A percentile compares a stretch with the other conserved stretches of the same genome.
phyloP scores from a whole-genome alignment of 192 early-diverging fungal genomes.

The Coemansia sp. region DNA sequence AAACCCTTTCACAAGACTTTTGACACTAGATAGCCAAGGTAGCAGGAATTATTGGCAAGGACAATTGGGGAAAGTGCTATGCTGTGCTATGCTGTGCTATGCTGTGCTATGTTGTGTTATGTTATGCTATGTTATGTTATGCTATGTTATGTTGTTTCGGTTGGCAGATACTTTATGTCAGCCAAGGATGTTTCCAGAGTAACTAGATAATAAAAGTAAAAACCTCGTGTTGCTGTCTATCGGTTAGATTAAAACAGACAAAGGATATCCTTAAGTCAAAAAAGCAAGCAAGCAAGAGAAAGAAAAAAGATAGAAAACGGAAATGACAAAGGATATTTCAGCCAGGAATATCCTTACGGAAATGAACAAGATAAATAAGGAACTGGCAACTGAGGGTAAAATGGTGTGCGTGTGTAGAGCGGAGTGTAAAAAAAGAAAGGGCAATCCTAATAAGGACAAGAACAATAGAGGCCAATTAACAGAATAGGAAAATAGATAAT shows the following conservation, averaged over 20 bases:
- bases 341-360: conserved; percentile 8
- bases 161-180: not conserved
- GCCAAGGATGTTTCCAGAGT: no score
- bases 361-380: conserved; percentile 5
- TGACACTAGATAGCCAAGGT: not conserved
- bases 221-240: not conserved
- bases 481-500: conserved; percentile 4
- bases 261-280: conserved; percentile 9
- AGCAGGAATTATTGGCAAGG: not conserved
- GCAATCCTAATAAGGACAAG: conserved; percentile 7
- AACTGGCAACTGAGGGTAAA: not conserved
- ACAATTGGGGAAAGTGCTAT: conserved; percentile 2
- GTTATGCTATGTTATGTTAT: not conserved
- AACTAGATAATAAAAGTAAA: not conserved
- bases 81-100: conserved; percentile 1
- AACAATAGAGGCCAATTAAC: conserved; percentile 1
- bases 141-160: not conserved
- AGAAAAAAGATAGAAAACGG: not conserved
- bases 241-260: not conserved
- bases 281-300: not conserved
- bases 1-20: no score
- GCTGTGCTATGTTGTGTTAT: not conserved
- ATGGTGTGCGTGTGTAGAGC: conserved; percentile 1
- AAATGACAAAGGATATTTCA: conserved; percentile 14
- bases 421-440: conserved; percentile 9